These are phyloP conservation scores for Triticum timopheevii DNA, from an alignment of 176 grass and related monocot species.

Conservation along the genomic window DNA sequence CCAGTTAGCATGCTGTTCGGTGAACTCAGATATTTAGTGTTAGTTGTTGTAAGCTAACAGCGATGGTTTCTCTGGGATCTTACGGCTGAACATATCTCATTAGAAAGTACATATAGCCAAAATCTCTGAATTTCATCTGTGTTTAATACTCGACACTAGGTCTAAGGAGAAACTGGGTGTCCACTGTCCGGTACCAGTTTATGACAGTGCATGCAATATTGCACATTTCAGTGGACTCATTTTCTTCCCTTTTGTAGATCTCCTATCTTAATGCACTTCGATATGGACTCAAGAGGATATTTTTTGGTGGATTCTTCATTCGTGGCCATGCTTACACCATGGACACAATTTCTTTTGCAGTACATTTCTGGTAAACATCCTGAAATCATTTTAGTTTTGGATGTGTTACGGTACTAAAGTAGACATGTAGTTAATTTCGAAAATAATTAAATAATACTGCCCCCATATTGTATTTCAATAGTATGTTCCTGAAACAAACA, in stretches of 20 bases:
- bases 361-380: slow-evolving; percentile 86
- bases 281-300: slow-evolving; percentile 96
- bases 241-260: slow-evolving; percentile 53
- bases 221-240: neutral
- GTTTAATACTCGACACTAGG: neutral
- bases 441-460: neutral
- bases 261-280: slow-evolving; percentile 98
- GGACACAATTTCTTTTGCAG: slow-evolving; percentile 99
- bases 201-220: neutral
- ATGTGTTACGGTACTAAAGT: neutral
- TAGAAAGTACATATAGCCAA: neutral
- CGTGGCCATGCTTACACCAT: slow-evolving; percentile 99
- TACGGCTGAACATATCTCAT: neutral
- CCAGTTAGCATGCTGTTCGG: neutral
- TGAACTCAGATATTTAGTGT: neutral
- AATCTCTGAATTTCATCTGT: neutral
- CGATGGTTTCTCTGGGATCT: neutral
- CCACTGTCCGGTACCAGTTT: neutral
- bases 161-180: slow-evolving; percentile 6
- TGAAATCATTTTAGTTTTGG: neutral
- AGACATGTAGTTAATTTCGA: slow-evolving; percentile 1
- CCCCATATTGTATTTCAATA: neutral
- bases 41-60: slow-evolving; percentile 7
- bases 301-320: slow-evolving; percentile 99
- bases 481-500: slow-evolving; percentile 8